Evolutionary conservation across 2,329 filamentous ascomycete genomes (phyloP), one percentile per base, ranked within the genome.

Genomic region (Teratosphaeria destructans): DNA sequence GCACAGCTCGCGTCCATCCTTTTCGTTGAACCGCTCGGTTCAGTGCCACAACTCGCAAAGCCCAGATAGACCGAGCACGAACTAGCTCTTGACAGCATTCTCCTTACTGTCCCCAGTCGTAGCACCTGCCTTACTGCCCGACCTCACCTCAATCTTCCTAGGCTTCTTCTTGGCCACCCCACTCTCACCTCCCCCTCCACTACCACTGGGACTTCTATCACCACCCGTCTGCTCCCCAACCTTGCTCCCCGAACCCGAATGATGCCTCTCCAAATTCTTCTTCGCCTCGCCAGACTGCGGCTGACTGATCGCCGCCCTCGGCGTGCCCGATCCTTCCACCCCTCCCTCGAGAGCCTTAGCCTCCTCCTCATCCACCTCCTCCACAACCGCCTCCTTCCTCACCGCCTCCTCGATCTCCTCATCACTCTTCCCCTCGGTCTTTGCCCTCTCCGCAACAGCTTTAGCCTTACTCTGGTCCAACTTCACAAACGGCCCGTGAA

Each of bases 401-500:
- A 61, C 57, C 4, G 59, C 56, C 52, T 61, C 54, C 43, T 58
- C 54, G 7, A 61, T 53, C 52, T 59, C 59, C 55, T 61, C 52
- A 10, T 61, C 52, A 26, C 55, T 57, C 60, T 63, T 67, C 14
- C 68, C 65, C 56, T 63, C 57, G 55, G 60, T 65, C 61, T 64
- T 63, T n/a, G 11, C 52, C 52, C 57, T 59, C n/a, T 54, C 57
- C 4, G 32, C 57, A 34, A 43, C 23, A 43, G 26, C 35, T 54
- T 60, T 61, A 43, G 58, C 61, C 55, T 61, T 62, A 62, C 61
- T 65, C 52, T 66, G 59, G 57, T 68, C 65, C 55, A 77, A 59
- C 65, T 75, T 77, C 26, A 78, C 72, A 66, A 71, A 77, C 12
- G 76, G 76, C 37, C 76, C 76, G 66, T 75, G 73, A 14, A 75